Conservation (phyloP, 805 yeast genomes). For the Jamesozyma hellenica region DNA sequence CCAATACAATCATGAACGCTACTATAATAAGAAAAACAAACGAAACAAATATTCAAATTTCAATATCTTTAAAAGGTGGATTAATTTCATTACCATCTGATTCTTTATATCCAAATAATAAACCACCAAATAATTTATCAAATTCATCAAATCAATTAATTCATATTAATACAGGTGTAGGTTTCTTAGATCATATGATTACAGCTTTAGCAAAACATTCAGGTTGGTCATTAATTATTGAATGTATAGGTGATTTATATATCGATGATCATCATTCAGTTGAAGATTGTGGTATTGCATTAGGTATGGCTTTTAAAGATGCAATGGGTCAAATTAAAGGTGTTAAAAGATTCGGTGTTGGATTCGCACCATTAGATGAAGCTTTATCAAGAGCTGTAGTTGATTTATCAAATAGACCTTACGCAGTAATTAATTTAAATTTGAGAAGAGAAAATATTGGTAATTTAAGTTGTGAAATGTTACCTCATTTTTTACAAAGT, state of each 20-base stretch:
- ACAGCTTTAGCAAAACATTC: slow-evolving; percentile 95
- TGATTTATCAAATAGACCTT: slow-evolving; percentile 88
- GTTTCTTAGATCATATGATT: slow-evolving; percentile 93
- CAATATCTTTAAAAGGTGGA: slow-evolving; percentile 80
- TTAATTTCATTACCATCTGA: slow-evolving; percentile 44
- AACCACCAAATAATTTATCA: slow-evolving; percentile 22
- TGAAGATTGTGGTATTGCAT: slow-evolving; percentile 89
- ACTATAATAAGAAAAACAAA: slow-evolving; percentile 46
- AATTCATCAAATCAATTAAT: slow-evolving; percentile 71
- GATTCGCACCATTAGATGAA: slow-evolving; percentile 93
- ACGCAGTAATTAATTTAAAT: slow-evolving; percentile 80
- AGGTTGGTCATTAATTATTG: slow-evolving; percentile 87
- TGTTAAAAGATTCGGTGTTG: slow-evolving; percentile 84
- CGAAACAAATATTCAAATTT: slow-evolving; percentile 87
- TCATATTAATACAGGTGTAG: slow-evolving; percentile 81
- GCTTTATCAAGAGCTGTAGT: slow-evolving; percentile 94
- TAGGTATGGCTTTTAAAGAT: slow-evolving; percentile 79
- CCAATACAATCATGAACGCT: too few species aligned
- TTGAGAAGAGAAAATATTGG: slow-evolving; percentile 89
- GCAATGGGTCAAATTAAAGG: slow-evolving; percentile 88
- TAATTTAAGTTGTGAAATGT: slow-evolving; percentile 87
- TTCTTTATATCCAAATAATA: slow-evolving; percentile 38
- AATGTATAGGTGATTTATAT: slow-evolving; percentile 88
- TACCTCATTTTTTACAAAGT: slow-evolving; percentile 91
- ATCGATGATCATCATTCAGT: slow-evolving; percentile 97